phyloP scores from a whole-genome alignment of 768 basidiomycete genomes.

The Auricularia sp. region DNA sequence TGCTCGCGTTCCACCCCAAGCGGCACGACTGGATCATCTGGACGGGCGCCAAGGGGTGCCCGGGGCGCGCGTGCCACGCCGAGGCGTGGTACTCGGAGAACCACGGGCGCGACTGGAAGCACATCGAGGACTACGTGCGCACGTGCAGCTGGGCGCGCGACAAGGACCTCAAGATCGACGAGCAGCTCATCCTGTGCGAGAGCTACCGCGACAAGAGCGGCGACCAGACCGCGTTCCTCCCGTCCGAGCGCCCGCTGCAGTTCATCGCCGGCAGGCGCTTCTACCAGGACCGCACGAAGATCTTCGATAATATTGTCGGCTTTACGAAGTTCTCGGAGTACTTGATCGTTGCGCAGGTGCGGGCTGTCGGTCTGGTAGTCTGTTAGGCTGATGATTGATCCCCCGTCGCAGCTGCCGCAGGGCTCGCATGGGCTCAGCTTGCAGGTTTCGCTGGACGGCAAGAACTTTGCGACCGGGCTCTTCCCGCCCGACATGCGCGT shows the following conservation, averaged over 20 bases:
- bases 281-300: constrained; percentile 56
- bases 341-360: constrained; percentile 87
- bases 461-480: constrained; percentile 69
- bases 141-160: constrained; percentile 93
- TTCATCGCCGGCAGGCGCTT: constrained; percentile 69
- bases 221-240: constrained; percentile 49
- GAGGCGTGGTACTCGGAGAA: constrained; percentile 66
- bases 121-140: constrained; percentile 76
- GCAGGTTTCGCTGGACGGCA: constrained; percentile 88
- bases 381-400: background rate
- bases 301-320: constrained; percentile 85
- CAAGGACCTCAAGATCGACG: constrained; percentile 64
- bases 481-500: constrained; percentile 91
- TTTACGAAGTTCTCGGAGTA: constrained; percentile 97
- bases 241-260: constrained; percentile 54
- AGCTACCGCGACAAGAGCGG: constrained; percentile 75
- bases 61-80: constrained; percentile 50
- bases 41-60: constrained; percentile 70
- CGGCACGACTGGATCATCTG: constrained; percentile 78
- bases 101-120: constrained; percentile 67
- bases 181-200: constrained; percentile 87
- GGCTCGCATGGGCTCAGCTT: constrained; percentile 57
- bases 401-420: constrained; percentile 36
- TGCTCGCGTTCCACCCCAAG: constrained; percentile 79
- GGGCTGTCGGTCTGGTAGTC: constrained; percentile 16